Percentiles rank a stretch among this genome's conserved stretches.
Conservation (phyloP, 176 grass and related monocot genomes). For the Oryza punctata region DNA sequence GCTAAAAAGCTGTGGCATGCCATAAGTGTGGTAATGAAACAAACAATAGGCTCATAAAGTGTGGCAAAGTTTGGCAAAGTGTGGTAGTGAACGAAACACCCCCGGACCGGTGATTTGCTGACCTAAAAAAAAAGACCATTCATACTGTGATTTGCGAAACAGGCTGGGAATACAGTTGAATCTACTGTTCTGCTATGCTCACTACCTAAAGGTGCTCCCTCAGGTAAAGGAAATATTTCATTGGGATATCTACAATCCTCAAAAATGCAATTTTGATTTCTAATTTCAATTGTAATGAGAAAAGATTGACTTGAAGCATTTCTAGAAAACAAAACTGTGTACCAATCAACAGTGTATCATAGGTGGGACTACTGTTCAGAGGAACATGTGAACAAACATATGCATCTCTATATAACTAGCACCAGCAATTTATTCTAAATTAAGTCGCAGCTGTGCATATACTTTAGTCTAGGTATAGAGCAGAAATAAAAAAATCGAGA, state of each 20-base stretch:
- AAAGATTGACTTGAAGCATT: not conserved
- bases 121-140: not conserved
- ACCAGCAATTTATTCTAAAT: not conserved
- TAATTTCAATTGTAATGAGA: not conserved
- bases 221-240: too few species aligned
- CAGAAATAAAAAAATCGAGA: not conserved
- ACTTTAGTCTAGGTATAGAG: not conserved
- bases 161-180: not conserved
- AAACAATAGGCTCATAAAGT: too few species aligned
- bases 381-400: constrained; percentile 4
- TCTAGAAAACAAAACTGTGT: not conserved
- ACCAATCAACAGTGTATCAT: not conserved
- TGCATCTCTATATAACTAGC: not conserved
- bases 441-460: not conserved
- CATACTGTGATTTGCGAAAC: constrained; percentile 12
- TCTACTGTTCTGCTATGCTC: not conserved
- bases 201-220: not conserved
- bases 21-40: too few species aligned
- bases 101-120: not conserved
- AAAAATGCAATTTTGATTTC: not conserved
- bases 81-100: too few species aligned
- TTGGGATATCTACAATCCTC: not conserved
- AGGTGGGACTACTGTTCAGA: not conserved
- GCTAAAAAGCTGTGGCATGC: too few species aligned
- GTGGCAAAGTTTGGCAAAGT: too few species aligned